Evolutionary conservation across 768 basidiomycete genomes (phyloP).

Genomic region (Lentinula sp.): DNA sequence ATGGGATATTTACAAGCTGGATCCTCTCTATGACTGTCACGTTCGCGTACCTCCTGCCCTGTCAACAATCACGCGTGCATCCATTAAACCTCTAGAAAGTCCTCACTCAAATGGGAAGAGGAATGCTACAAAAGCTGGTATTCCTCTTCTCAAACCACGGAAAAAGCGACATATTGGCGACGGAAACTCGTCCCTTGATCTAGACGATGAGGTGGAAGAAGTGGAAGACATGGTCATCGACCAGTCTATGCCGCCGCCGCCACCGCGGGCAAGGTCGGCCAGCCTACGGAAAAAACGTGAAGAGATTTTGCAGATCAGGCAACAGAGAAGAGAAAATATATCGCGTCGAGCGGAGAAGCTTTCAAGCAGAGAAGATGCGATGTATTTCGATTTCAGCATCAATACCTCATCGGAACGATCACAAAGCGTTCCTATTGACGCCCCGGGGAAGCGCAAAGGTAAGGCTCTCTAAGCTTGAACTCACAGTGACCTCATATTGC

Average conservation of each 20-base stretch:
- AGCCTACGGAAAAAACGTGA: constrained; percentile 23
- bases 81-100: constrained; percentile 1
- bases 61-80: constrained; percentile 23
- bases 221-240: constrained; percentile 47
- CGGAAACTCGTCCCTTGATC: not conserved
- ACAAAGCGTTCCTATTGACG: constrained; percentile 17
- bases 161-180: constrained; percentile 7
- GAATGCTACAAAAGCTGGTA: not conserved
- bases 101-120: constrained; percentile 1
- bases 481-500: not conserved
- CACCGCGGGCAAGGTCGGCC: constrained; percentile 13
- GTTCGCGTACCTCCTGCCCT: constrained; percentile 38
- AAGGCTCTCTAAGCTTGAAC: not conserved
- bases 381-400: constrained; percentile 14
- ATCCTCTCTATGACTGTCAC: constrained; percentile 64
- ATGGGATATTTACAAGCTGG: constrained; percentile 84
- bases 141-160: constrained; percentile 9
- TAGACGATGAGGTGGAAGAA: constrained; percentile 25
- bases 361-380: constrained; percentile 8
- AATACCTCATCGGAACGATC: constrained; percentile 9
- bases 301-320: constrained; percentile 25
- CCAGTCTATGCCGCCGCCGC: constrained; percentile 19
- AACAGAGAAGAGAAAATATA: constrained; percentile 24
- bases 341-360: constrained; percentile 20
- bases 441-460: constrained; percentile 45